These are phyloP conservation scores for Colletotrichum coccodes DNA, from an alignment of 2,329 filamentous ascomycete genomes.

Conservation along the genomic window DNA sequence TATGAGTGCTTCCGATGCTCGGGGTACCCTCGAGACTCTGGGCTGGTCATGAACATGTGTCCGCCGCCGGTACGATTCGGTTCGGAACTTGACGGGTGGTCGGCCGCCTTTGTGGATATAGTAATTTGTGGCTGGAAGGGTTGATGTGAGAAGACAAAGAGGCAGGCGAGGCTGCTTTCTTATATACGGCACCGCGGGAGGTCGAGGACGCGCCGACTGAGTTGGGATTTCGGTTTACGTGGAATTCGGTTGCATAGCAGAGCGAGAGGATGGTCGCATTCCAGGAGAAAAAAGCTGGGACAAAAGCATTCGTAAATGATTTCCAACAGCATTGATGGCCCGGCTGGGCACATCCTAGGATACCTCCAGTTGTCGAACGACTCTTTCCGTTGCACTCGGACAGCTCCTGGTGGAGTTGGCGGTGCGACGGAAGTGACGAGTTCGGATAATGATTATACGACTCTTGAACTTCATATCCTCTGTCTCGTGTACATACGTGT, in stretches of 20 bases:
- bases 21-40: conserved; percentile 65
- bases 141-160: background rate
- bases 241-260: conserved; percentile 35
- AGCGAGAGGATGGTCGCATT: conserved; percentile 29
- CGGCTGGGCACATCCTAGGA: background rate
- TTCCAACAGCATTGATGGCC: conserved; percentile 15
- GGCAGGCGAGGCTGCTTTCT: conserved; percentile 2
- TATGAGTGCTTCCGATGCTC: conserved; percentile 64
- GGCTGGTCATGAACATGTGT: conserved; percentile 57
- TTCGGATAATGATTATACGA: conserved; percentile 17
- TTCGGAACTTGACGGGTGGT: background rate
- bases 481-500: background rate
- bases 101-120: background rate
- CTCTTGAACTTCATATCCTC: background rate
- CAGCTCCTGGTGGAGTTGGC: background rate
- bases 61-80: background rate
- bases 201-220: background rate
- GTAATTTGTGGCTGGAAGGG: background rate
- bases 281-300: conserved; percentile 14
- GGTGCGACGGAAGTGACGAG: background rate
- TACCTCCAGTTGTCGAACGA: background rate
- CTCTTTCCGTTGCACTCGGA: background rate
- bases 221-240: conserved; percentile 14
- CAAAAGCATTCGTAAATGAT: conserved; percentile 17
- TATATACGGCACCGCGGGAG: conserved; percentile 1